Conservation (phyloP, 116 monocot genomes). For the Iris pallida region DNA sequence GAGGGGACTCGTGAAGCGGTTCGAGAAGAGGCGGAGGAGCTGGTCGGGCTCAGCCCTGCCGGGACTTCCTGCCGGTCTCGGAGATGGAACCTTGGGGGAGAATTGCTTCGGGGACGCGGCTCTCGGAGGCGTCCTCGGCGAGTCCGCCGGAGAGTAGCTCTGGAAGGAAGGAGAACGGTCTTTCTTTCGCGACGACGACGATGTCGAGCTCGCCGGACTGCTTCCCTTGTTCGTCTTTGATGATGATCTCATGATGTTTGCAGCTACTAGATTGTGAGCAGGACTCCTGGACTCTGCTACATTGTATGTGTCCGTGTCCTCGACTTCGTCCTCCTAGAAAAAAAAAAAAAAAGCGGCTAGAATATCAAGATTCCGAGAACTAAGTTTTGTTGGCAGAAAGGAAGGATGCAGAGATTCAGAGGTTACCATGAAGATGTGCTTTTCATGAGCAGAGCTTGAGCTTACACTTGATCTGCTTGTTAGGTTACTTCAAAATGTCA, state of each 20-base stretch:
- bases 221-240: conserved; percentile 6
- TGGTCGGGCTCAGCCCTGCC: conserved; percentile 19
- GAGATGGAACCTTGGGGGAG: conserved; percentile 7
- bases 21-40: conserved; percentile 19
- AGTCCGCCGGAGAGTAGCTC: conserved; percentile 18
- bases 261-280: neutral
- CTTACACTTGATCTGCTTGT: conserved; percentile 18
- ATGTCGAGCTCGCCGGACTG: neutral
- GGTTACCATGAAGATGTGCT: conserved; percentile 20
- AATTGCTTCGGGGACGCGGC: no score
- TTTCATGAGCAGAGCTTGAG: conserved; percentile 12
- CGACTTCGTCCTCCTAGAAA: conserved; percentile 15
- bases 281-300: no score
- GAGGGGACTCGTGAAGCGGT: conserved; percentile 10
- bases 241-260: neutral
- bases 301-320: conserved; percentile 13
- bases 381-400: neutral
- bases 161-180: conserved; percentile 2
- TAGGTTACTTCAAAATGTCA: neutral
- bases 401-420: neutral
- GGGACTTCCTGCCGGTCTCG: conserved; percentile 8
- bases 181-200: neutral
- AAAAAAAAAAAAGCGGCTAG: neutral
- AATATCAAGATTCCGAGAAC: neutral
- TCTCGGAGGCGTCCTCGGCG: conserved; percentile 17